Conservation (phyloP, 176 grass and related monocot species). For the Oryza glumipatula region DNA sequence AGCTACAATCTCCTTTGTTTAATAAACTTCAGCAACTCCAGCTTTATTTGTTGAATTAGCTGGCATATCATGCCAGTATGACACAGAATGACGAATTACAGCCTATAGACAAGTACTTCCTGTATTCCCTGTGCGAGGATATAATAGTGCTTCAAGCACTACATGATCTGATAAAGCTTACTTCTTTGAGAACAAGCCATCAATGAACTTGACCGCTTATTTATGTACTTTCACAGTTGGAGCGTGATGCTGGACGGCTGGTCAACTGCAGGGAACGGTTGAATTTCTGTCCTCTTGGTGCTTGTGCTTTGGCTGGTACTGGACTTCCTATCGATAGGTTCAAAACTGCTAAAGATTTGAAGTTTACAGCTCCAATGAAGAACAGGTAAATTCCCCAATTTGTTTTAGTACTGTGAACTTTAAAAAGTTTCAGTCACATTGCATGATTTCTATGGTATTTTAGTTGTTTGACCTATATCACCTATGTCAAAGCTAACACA, state of each 20-base stretch:
- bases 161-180: background rate
- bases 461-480: conserved; percentile 24
- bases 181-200: conserved; percentile 21
- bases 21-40: conserved; percentile 10
- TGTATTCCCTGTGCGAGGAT: background rate
- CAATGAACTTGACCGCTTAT: conserved; percentile 12
- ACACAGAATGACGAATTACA: background rate
- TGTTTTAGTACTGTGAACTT: conserved; percentile 9
- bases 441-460: conserved; percentile 20
- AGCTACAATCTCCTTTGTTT: background rate
- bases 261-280: conserved; percentile 84
- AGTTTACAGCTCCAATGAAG: conserved; percentile 91
- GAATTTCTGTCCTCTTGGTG: conserved; percentile 96
- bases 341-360: conserved; percentile 77
- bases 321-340: conserved; percentile 97
- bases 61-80: background rate
- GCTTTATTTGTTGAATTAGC: conserved; percentile 5
- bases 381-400: conserved; percentile 69
- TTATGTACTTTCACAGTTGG: conserved; percentile 57
- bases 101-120: background rate
- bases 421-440: background rate
- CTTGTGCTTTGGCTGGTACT: conserved; percentile 97
- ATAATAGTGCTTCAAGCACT: background rate
- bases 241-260: conserved; percentile 84
- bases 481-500: background rate